These are phyloP conservation scores for Candida easanensis DNA, from an alignment of 805 yeast genomes.

Conservation along the genomic window DNA sequence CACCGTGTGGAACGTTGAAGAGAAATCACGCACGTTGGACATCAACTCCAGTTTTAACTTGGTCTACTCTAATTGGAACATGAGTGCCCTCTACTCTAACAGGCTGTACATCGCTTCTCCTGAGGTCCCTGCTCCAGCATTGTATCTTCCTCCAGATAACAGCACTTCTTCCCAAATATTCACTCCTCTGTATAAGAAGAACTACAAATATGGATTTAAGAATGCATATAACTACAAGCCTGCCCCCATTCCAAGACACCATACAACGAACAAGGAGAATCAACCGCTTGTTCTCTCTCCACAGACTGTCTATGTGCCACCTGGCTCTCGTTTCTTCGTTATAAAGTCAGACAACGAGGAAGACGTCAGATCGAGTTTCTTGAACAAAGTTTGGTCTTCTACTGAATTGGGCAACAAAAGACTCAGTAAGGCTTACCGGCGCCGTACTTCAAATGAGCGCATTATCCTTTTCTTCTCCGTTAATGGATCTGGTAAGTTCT, in stretches of 20 bases:
- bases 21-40: slow-evolving; percentile 2
- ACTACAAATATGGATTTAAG: slow-evolving; percentile 6
- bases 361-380: slow-evolving; percentile 49
- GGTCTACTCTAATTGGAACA: slow-evolving; percentile 15
- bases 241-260: neutral
- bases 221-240: neutral
- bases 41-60: slow-evolving; percentile 21
- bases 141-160: slow-evolving; percentile 5
- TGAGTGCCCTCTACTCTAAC: slow-evolving; percentile 9
- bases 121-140: slow-evolving; percentile 7
- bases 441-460: slow-evolving; percentile 25
- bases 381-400: slow-evolving; percentile 55
- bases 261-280: neutral
- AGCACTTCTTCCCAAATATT: slow-evolving; percentile 5
- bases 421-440: slow-evolving; percentile 40
- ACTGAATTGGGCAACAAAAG: slow-evolving; percentile 55
- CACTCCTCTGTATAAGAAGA: slow-evolving; percentile 14
- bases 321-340: slow-evolving; percentile 41
- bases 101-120: slow-evolving; percentile 5
- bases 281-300: slow-evolving; percentile 15
- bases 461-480: slow-evolving; percentile 56
- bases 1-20: slow-evolving; percentile 5
- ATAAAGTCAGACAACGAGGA: slow-evolving; percentile 50
- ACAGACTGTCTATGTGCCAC: slow-evolving; percentile 26
- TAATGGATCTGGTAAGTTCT: slow-evolving; percentile 53